Evolutionary conservation across 345 rosid genomes (phyloP), one percentile per base, ranked within the genome.

Genomic region (Acer yangbiense): DNA sequence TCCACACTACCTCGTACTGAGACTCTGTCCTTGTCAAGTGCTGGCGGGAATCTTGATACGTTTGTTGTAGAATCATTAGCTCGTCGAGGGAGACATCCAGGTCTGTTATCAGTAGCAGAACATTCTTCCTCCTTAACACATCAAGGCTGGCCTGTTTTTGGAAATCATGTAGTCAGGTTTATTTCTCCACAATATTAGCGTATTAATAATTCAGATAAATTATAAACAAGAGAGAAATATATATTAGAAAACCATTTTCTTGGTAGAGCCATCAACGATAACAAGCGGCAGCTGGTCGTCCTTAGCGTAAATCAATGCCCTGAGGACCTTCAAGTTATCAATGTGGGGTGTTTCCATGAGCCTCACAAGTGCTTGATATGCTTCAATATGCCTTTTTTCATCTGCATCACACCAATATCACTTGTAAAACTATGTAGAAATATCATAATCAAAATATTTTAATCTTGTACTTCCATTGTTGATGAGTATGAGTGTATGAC

Each of bases 1-100:
- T 74, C 97, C 97, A 92, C n/a, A 90, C 89, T 2, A 90, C 82
- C 81, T 90, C 93, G 55, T 82, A 92, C 60, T 85, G 90, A 58
- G 83, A 81, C 58, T 90, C 91, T 3, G 65, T 9, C 83, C 87
- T 83, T 8, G 65, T 27, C 11, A 87, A 79, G 1, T 72, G 71
- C 18, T 67, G 76, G 60, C 79, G 81, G 5, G 89, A 76, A 48
- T 90, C 92, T 0, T 8, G 61, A 69, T 85, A 88, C 69, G 86
- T 76, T 67, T 83, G 79, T n/a, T 79, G 76, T 9, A 92, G 85
- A 58, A 85, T 55, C 29, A 23, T 14, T 1, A 90, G 66, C 83
- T 89, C 92, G 7, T 87, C 88, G 0, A 4, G 58, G 0, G 84
- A 76, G 10, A 88, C 29, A 35, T 86, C 89, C 0, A 90, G 82